phyloP scores from a whole-genome alignment of 257 asterid species.

The Solanum medicagineum region DNA sequence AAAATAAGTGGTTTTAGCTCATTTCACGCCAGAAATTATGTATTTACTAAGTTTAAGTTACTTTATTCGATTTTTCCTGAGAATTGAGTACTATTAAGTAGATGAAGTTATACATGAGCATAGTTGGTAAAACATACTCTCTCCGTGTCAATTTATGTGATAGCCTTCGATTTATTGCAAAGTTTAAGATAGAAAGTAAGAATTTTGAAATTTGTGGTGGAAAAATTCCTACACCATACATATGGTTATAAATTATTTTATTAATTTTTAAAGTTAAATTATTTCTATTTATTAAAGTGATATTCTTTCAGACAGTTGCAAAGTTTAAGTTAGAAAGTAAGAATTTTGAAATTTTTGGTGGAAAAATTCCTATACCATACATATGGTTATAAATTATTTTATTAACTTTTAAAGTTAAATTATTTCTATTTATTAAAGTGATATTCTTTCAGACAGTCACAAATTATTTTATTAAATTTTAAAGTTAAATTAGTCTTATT shows the following conservation, averaged over 20 bases:
- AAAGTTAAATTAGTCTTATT: not conserved
- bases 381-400: not conserved
- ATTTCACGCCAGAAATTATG: not conserved
- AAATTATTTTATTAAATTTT: not conserved
- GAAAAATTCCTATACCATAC: too few species aligned
- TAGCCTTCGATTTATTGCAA: not conserved
- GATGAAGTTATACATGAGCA: not conserved
- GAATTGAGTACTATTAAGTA: not conserved
- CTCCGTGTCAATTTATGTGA: not conserved
- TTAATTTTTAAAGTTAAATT: not conserved
- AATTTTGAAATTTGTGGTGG: not conserved
- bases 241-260: not conserved
- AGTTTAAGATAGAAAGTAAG: not conserved
- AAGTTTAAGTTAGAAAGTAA: not conserved
- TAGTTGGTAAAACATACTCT: not conserved
- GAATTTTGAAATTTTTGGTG: not conserved
- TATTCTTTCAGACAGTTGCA: not conserved
- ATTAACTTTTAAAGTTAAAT: not conserved
- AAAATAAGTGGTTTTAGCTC: not conserved
- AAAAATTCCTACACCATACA: too few species aligned
- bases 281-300: not conserved
- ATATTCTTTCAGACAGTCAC: not conserved
- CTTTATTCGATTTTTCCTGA: not conserved
- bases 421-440: not conserved
- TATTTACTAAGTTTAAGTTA: not conserved